Conservation (phyloP, 1,139 yeast genomes). For the Taphrina wiesneri region DNA sequence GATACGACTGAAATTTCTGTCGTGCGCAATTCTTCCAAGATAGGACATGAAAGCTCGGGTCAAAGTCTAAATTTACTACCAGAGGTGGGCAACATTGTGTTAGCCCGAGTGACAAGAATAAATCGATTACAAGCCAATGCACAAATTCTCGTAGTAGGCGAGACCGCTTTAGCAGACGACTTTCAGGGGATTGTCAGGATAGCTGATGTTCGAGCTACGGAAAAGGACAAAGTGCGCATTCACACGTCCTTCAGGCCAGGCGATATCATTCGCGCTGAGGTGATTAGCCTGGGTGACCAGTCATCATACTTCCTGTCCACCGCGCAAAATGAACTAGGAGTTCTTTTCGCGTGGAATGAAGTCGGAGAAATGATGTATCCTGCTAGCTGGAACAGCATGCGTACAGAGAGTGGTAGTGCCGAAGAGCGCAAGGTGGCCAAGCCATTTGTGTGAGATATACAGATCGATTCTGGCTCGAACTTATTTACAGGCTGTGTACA, state of each 20-base stretch:
- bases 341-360: constrained; percentile 73
- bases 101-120: constrained; percentile 71
- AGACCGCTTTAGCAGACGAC: constrained; percentile 55
- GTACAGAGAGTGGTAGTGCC: constrained; percentile 67
- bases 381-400: constrained; percentile 94
- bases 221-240: constrained; percentile 80
- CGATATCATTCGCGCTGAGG: constrained; percentile 79
- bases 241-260: constrained; percentile 85
- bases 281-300: constrained; percentile 88
- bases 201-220: constrained; percentile 79
- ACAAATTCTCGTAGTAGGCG: constrained; percentile 80
- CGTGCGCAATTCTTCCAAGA: constrained; percentile 1
- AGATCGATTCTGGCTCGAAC: background rate
- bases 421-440: constrained; percentile 92
- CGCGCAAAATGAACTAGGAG: constrained; percentile 89
- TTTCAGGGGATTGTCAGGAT: constrained; percentile 74
- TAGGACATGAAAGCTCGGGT: background rate
- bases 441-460: constrained; percentile 57
- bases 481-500: background rate
- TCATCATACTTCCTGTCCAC: constrained; percentile 84
- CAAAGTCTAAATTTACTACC: constrained; percentile 55
- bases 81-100: constrained; percentile 77
- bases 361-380: constrained; percentile 85
- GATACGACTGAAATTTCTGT: constrained; percentile 20
- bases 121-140: constrained; percentile 71